Conservation (phyloP, 2,329 filamentous ascomycete genomes). For the Xylariaceae sp. region DNA sequence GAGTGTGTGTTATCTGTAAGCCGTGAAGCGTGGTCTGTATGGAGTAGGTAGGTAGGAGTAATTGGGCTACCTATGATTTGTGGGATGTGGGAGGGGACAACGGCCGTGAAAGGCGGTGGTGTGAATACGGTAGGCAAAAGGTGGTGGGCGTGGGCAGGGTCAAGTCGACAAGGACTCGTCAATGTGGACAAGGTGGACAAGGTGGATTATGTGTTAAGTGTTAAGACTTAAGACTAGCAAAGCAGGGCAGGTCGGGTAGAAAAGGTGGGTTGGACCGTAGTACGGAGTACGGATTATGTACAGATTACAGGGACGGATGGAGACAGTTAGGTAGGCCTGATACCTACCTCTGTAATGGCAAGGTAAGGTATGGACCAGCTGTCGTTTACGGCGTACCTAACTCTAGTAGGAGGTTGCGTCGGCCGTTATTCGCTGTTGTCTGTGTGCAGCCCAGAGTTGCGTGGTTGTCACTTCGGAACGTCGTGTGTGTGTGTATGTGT, state of each 20-base stretch:
- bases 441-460: neutral
- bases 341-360: neutral
- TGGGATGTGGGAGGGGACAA: slow-evolving; percentile 1
- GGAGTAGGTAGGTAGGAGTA: neutral
- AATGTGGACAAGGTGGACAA: neutral
- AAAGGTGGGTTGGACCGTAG: slow-evolving; percentile 6
- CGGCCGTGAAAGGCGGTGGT: slow-evolving; percentile 6
- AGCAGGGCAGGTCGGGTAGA: neutral
- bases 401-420: slow-evolving; percentile 3
- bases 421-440: neutral
- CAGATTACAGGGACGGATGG: slow-evolving; percentile 6
- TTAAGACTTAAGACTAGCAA: neutral
- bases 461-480: too few species aligned
- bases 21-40: too few species aligned
- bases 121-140: slow-evolving; percentile 4
- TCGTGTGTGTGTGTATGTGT: too few species aligned
- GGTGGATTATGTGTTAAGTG: neutral
- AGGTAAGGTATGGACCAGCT: slow-evolving; percentile 10
- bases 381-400: slow-evolving; percentile 4
- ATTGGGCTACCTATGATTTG: slow-evolving; percentile 10
- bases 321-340: neutral
- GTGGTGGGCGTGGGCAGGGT: neutral
- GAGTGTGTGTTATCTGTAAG: neutral
- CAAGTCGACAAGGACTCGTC: neutral
- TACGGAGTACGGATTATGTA: too few species aligned